phyloP scores from a whole-genome alignment of 345 rosid species.

The Trapa bicornis region DNA sequence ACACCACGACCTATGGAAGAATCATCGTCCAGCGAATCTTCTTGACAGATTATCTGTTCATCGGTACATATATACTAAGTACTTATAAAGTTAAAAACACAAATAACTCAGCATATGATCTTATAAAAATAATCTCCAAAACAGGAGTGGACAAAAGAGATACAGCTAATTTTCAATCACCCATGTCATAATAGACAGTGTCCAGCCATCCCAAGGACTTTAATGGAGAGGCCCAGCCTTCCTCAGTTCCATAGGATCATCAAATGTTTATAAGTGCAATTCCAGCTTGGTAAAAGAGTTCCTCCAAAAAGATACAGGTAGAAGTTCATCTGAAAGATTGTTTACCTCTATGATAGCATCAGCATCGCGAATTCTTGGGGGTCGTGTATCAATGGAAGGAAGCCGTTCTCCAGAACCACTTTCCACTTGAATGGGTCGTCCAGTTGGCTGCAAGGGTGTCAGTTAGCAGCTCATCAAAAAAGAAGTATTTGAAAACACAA shows the following conservation, averaged over 20 bases:
- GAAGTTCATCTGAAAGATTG: neutral
- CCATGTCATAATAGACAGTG: neutral
- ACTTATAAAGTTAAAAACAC: neutral
- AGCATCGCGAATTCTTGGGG: conserved; percentile 77
- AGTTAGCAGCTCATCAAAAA: neutral
- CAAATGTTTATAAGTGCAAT: neutral
- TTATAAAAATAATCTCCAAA: neutral
- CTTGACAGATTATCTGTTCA: conserved; percentile 77
- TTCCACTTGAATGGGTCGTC: conserved; percentile 96
- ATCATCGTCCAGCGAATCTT: conserved; percentile 42
- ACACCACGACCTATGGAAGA: conserved; percentile 36
- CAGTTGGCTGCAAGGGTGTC: conserved; percentile 61
- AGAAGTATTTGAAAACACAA: neutral
- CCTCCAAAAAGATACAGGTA: neutral
- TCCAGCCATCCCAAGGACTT: neutral
- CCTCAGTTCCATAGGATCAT: neutral
- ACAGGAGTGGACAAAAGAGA: neutral
- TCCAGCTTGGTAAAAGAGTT: neutral
- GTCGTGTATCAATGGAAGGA: conserved; percentile 81
- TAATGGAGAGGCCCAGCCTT: neutral
- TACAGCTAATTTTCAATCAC: neutral
- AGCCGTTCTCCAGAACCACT: conserved; percentile 78
- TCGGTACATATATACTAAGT: neutral
- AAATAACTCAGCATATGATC: neutral
- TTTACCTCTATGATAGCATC: conserved; percentile 93